Evolutionary conservation across 2,329 filamentous ascomycete species (phyloP).

Genomic region (Colletotrichum shisoi): DNA sequence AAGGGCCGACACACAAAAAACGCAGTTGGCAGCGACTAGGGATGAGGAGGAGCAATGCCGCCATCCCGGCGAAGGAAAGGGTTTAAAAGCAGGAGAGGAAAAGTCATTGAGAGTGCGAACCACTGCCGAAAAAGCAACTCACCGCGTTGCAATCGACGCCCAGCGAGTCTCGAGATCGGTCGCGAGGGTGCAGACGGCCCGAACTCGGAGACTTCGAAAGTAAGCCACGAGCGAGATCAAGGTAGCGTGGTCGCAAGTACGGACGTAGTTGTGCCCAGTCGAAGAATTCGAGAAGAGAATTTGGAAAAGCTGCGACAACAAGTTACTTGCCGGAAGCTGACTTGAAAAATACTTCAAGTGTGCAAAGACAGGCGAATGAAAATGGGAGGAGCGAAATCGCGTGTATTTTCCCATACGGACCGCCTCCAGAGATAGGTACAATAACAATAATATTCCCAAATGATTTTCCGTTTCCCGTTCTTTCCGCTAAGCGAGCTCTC

Average conservation of each 20-base stretch:
- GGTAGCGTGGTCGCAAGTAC: neutral
- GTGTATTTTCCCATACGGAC: neutral
- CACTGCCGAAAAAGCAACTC: neutral
- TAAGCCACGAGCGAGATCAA: neutral
- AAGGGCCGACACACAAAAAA: too few species aligned
- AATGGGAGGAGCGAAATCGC: neutral
- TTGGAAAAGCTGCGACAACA: neutral
- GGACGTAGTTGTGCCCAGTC: neutral
- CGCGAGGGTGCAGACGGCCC: neutral
- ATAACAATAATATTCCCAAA: neutral
- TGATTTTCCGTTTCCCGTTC: neutral
- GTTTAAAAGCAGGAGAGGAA: too few species aligned
- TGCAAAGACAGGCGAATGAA: neutral
- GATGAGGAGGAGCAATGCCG: neutral
- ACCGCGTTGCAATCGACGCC: neutral
- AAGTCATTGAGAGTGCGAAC: neutral
- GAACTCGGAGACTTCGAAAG: neutral
- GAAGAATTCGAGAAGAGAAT: neutral
- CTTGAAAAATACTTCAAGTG: neutral
- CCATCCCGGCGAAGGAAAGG: neutral
- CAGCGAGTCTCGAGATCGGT: neutral
- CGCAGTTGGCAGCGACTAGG: neutral
- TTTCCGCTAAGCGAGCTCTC: neutral
- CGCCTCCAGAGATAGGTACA: constrained; percentile 10
- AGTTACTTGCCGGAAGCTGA: neutral